Evolutionary conservation across 176 grass and related monocot species (phyloP).

Genomic region (Musa itinerans): DNA sequence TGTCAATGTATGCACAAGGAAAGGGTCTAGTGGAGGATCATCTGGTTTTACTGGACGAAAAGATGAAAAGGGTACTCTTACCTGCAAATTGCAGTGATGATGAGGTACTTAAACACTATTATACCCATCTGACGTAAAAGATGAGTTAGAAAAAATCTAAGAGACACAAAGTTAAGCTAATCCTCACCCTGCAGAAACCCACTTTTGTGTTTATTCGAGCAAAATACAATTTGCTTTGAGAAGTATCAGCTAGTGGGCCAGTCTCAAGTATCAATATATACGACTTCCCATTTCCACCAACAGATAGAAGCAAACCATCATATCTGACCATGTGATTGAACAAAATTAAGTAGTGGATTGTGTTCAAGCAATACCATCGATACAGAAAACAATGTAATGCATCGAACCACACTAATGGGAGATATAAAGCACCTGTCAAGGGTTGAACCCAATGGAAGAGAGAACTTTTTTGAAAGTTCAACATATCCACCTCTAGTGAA

Average conservation of each 20-base stretch:
- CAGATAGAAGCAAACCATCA: slow-evolving; percentile 81
- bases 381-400: slow-evolving; percentile 14
- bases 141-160: neutral
- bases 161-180: slow-evolving; percentile 3
- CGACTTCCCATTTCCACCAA: slow-evolving; percentile 93
- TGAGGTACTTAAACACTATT: neutral
- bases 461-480: slow-evolving; percentile 77
- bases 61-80: slow-evolving; percentile 95
- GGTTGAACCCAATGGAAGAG: slow-evolving; percentile 92
- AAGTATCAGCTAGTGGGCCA: slow-evolving; percentile 85
- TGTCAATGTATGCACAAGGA: slow-evolving; percentile 99
- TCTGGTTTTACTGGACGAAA: slow-evolving; percentile 86
- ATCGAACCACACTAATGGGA: slow-evolving; percentile 7
- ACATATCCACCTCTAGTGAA: slow-evolving; percentile 87
- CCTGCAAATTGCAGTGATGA: slow-evolving; percentile 38
- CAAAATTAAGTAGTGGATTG: slow-evolving; percentile 1
- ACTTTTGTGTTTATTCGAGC: slow-evolving; percentile 85
- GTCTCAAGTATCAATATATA: slow-evolving; percentile 94
- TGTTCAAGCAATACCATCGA: neutral
- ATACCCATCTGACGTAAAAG: neutral
- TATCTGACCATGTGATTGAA: slow-evolving; percentile 46
- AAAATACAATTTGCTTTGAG: slow-evolving; percentile 91
- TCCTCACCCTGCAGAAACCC: slow-evolving; percentile 95
- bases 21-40: slow-evolving; percentile 90
- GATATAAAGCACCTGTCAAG: slow-evolving; percentile 62